Percentiles rank a stretch among this genome's conserved stretches.
phyloP scores from a whole-genome alignment of 2,329 filamentous ascomycete species.

The Sclerotiophoma versabilis region DNA sequence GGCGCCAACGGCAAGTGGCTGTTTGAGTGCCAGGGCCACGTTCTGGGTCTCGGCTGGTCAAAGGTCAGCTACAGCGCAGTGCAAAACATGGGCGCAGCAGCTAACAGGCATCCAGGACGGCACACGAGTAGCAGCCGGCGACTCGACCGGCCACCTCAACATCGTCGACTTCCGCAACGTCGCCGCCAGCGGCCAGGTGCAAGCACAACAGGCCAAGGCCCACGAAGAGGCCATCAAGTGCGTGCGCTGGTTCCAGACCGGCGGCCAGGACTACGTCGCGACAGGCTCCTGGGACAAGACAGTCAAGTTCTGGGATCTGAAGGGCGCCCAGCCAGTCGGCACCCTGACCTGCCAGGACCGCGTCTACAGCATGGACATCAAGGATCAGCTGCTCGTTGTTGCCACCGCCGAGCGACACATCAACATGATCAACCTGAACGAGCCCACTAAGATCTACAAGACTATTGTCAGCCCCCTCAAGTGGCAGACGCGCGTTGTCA shows the following conservation, averaged over 20 bases:
- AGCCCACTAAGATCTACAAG: slow-evolving; percentile 93
- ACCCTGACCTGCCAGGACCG: slow-evolving; percentile 75
- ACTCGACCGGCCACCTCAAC: slow-evolving; percentile 89
- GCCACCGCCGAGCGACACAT: slow-evolving; percentile 96
- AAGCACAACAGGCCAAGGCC: slow-evolving; percentile 65
- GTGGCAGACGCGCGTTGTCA: slow-evolving; percentile 96
- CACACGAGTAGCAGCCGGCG: slow-evolving; percentile 83
- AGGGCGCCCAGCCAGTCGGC: slow-evolving; percentile 67
- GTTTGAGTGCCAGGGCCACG: slow-evolving; percentile 82
- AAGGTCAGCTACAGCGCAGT: slow-evolving; percentile 65
- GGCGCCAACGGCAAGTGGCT: slow-evolving; percentile 83
- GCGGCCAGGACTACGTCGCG: slow-evolving; percentile 79
- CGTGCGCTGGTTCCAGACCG: slow-evolving; percentile 69
- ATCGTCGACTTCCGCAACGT: slow-evolving; percentile 77
- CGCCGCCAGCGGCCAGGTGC: slow-evolving; percentile 38
- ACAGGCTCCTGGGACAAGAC: slow-evolving; percentile 94
- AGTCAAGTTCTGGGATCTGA: slow-evolving; percentile 87
- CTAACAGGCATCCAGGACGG: slow-evolving; percentile 71
- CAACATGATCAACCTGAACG: slow-evolving; percentile 89
- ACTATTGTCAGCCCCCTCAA: slow-evolving; percentile 94
- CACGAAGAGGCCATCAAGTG: slow-evolving; percentile 85
- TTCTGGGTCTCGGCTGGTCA: slow-evolving; percentile 85
- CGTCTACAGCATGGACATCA: slow-evolving; percentile 90
- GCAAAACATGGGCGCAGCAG: neutral
- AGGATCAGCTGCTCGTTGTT: slow-evolving; percentile 85